phyloP scores from a whole-genome alignment of 768 basidiomycete genomes.

The Kwoniella dendrophila region DNA sequence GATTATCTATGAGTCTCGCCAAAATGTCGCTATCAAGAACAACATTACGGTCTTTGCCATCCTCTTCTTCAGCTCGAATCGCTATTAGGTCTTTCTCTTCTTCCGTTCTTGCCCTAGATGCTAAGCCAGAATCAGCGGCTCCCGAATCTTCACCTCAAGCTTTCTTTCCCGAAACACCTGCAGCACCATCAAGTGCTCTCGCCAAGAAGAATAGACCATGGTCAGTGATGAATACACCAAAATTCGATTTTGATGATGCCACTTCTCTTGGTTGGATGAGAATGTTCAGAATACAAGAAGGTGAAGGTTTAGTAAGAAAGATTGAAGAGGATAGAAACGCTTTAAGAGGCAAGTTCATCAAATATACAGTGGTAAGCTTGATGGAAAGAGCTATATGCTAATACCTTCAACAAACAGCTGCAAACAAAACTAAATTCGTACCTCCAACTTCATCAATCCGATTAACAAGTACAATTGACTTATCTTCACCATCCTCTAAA shows the following conservation, averaged over 20 bases:
- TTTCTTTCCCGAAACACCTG: conserved; percentile 18
- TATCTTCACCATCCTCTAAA: conserved; percentile 79
- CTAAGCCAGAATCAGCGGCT: conserved; percentile 13
- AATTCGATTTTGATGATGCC: conserved; percentile 64
- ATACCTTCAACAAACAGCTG: too few relatives aligned
- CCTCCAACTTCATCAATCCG: conserved; percentile 62
- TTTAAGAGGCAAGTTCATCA: conserved; percentile 76
- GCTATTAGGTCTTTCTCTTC: conserved; percentile 4
- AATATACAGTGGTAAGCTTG: too few relatives aligned
- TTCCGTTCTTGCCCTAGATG: neutral
- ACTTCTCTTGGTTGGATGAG: conserved; percentile 72
- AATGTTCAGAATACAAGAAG: conserved; percentile 72
- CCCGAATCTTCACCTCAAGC: conserved; percentile 13
- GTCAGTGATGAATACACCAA: conserved; percentile 26
- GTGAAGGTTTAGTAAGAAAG: conserved; percentile 75
- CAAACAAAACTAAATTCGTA: conserved; percentile 74
- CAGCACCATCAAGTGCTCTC: conserved; percentile 10
- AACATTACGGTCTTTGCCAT: conserved; percentile 1
- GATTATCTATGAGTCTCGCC: too few relatives aligned
- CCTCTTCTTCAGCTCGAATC: neutral
- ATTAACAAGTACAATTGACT: conserved; percentile 64
- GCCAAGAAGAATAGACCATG: conserved; percentile 18
- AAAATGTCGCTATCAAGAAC: neutral
- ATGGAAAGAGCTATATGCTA: too few relatives aligned
- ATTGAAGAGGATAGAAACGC: conserved; percentile 88